Evolutionary conservation across 23 red algal species (phyloP).

Genomic region (Cyanidium caldarium): DNA sequence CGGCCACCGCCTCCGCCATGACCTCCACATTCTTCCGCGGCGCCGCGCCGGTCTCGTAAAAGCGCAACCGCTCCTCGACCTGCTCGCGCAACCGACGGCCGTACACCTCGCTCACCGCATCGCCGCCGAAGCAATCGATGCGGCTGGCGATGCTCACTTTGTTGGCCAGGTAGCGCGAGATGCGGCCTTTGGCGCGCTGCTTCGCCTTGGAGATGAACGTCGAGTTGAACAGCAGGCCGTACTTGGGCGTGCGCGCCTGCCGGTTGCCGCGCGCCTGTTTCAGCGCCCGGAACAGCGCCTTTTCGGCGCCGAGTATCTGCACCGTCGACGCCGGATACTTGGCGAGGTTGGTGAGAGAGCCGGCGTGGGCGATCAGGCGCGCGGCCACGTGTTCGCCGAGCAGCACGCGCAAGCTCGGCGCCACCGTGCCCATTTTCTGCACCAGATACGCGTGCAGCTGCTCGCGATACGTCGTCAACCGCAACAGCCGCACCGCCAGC

Average conservation of each 20-base stretch:
- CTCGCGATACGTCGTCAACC: conserved; percentile 59
- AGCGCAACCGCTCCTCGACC: conserved; percentile 75
- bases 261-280: conserved; percentile 28
- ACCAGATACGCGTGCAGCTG: conserved; percentile 65
- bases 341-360: conserved; percentile 80
- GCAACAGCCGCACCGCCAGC: conserved; percentile 49
- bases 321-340: conserved; percentile 98
- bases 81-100: conserved; percentile 72
- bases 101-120: conserved; percentile 50
- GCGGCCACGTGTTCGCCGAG: conserved; percentile 90
- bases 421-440: conserved; percentile 61
- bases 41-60: conserved; percentile 64
- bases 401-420: conserved; percentile 65
- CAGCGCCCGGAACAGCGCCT: conserved; percentile 94
- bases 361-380: conserved; percentile 85
- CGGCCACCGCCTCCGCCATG: conserved; percentile 51
- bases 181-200: conserved; percentile 82
- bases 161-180: conserved; percentile 81
- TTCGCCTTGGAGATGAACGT: conserved; percentile 84
- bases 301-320: conserved; percentile 96
- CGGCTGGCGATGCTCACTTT: conserved; percentile 82
- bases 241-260: conserved; percentile 90
- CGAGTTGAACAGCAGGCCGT: conserved; percentile 70
- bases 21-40: conserved; percentile 74
- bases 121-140: conserved; percentile 72